phyloP scores from a whole-genome alignment of 2,329 filamentous ascomycete genomes.

The Pseudopyricularia cyperi region DNA sequence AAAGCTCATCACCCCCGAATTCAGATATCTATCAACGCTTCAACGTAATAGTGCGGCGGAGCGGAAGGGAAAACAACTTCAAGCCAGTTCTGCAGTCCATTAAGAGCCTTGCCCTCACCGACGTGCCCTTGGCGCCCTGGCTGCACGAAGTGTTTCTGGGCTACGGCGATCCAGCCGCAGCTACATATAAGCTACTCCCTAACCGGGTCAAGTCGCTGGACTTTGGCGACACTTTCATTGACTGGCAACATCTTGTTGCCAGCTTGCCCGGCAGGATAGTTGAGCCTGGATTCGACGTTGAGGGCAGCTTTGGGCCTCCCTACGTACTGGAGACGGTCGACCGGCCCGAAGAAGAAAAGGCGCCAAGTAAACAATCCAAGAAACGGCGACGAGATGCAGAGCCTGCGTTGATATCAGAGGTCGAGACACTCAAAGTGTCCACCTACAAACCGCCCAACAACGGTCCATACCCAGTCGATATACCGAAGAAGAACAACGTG shows the following conservation, averaged over 20 bases:
- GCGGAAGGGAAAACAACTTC: slow-evolving; percentile 92
- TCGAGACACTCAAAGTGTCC: slow-evolving; percentile 65
- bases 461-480: slow-evolving; percentile 79
- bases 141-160: slow-evolving; percentile 95
- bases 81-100: slow-evolving; percentile 88
- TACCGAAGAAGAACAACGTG: slow-evolving; percentile 67
- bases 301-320: slow-evolving; percentile 69
- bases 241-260: slow-evolving; percentile 89
- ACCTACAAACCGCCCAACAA: slow-evolving; percentile 83
- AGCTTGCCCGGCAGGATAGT: slow-evolving; percentile 80
- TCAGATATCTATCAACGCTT: slow-evolving; percentile 70
- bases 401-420: slow-evolving; percentile 45
- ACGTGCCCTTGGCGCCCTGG: slow-evolving; percentile 80
- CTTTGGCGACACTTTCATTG: slow-evolving; percentile 85
- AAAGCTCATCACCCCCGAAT: slow-evolving; percentile 50
- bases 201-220: slow-evolving; percentile 71
- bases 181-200: slow-evolving; percentile 70
- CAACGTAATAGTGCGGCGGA: slow-evolving; percentile 74
- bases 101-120: slow-evolving; percentile 69
- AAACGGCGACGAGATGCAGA: slow-evolving; percentile 76
- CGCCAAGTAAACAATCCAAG: slow-evolving; percentile 39
- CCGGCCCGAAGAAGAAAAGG: slow-evolving; percentile 27
- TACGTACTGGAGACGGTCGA: slow-evolving; percentile 66
- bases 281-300: slow-evolving; percentile 60
- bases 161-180: slow-evolving; percentile 83